Conservation (phyloP, 116 monocot genomes). For the Cymodocea nodosa region DNA sequence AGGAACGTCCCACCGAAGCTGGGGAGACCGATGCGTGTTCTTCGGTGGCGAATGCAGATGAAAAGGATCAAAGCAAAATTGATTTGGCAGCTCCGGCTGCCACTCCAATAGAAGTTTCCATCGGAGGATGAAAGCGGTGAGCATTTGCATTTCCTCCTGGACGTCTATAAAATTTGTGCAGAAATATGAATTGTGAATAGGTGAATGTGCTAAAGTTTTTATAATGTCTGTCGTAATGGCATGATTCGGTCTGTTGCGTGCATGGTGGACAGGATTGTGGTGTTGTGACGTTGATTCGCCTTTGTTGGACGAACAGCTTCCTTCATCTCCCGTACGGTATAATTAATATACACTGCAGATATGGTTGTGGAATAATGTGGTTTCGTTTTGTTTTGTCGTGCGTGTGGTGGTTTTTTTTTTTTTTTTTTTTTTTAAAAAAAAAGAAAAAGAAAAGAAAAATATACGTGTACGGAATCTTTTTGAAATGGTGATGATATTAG, state of each 20-base stretch:
- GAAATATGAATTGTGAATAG: constrained; percentile 8
- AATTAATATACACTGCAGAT: too few relatives aligned
- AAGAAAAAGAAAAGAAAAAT: too few relatives aligned
- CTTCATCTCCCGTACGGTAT: too few relatives aligned
- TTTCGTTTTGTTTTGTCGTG: too few relatives aligned
- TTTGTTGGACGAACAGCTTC: not conserved
- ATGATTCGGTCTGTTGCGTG: constrained; percentile 1
- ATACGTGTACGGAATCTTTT: too few relatives aligned
- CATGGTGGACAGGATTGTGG: not conserved
- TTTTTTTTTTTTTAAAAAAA: too few relatives aligned
- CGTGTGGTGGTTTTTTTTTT: too few relatives aligned
- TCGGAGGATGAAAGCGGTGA: constrained; percentile 4
- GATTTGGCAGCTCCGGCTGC: not conserved
- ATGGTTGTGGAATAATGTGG: too few relatives aligned
- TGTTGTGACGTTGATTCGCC: not conserved
- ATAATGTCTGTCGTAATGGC: not conserved
- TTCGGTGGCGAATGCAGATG: not conserved
- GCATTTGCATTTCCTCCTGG: constrained; percentile 6
- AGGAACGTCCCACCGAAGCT: not conserved
- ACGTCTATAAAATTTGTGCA: constrained; percentile 5
- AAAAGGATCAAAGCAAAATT: not conserved
- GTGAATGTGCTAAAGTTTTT: not conserved
- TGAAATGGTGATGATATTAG: too few relatives aligned
- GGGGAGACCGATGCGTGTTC: not conserved
- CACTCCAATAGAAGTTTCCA: not conserved